Evolutionary conservation across 2,329 filamentous ascomycete genomes (phyloP), one percentile per base, ranked within the genome.

Genomic region (Verticillium nonalfalfae): DNA sequence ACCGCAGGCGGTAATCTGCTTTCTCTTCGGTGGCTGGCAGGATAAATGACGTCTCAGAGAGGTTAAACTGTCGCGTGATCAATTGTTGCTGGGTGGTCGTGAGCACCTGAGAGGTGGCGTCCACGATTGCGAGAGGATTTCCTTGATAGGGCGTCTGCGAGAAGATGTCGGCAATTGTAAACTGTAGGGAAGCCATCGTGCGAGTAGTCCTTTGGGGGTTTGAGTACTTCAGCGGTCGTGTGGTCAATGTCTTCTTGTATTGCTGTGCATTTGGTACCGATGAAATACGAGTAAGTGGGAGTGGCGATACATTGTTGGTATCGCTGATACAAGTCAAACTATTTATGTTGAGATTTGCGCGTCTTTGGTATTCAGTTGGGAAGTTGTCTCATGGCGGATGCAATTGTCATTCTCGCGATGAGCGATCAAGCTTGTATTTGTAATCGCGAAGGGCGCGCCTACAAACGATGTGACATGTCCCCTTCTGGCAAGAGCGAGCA

Each of bases 11-110:
- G 54, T 65, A 65, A n/a, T 58, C 55, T 13, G 61, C 59, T 10
- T 45, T 26, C 2, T n/a, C 9, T 9, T 40, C 10, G 15, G 50
- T 59, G 9, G 59, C 31, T 9, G 38, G 50, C 5, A 59, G 35
- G 34, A 68, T 62, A 59, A 68, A 68, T 7, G 66, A 67, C 11
- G 66, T 67, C 57, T 67, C 66, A 1, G 66, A 66, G 56, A 68
- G 66, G 50, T 68, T 68, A 59, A 68, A 67, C n/a, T 67, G 66
- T 4, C 66, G 66, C 2, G 66, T 59, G 21, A 68, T 64, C 35
- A 67, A 64, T 57, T 66, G 65, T 63, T 66, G 61, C 62, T 68
- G 63, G 21, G 64, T 60, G 9, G 61, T 61, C 31, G 60, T 63
- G 26, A 68, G 61, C 1, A 34, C 14, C 33, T 58, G 63, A 2